Conservation (phyloP, 192 early-diverging fungal genomes). For the Mycoemilia scoparia region DNA sequence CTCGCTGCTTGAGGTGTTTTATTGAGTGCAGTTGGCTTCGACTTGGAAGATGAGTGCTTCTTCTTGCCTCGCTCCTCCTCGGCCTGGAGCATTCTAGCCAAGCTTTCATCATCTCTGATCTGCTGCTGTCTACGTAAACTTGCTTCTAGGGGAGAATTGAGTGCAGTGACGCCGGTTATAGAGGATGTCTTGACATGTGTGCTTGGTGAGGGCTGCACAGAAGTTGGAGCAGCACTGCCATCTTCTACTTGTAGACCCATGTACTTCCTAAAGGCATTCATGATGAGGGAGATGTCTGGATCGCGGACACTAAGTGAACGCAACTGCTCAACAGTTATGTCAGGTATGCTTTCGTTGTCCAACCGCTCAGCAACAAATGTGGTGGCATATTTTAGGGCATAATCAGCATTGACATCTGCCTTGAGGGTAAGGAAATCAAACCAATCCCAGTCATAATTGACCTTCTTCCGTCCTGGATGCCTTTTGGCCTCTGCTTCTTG, state of each 20-base stretch:
- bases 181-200: constrained; percentile 19
- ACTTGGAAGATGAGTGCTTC: constrained; percentile 1
- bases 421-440: constrained; percentile 72
- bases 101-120: constrained; percentile 57
- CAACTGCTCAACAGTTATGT: constrained; percentile 56
- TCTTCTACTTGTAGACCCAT: constrained; percentile 20
- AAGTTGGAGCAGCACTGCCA: neutral
- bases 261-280: constrained; percentile 31
- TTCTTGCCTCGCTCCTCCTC: constrained; percentile 24
- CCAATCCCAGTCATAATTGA: constrained; percentile 81
- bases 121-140: constrained; percentile 31
- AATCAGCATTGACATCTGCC: constrained; percentile 48
- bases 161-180: constrained; percentile 16
- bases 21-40: neutral
- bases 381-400: constrained; percentile 62
- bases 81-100: constrained; percentile 69
- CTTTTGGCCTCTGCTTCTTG: constrained; percentile 26
- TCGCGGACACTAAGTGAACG: constrained; percentile 66
- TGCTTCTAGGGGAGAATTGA: constrained; percentile 23
- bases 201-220: neutral
- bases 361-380: constrained; percentile 75
- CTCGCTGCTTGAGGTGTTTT: neutral
- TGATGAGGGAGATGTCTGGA: constrained; percentile 62
- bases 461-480: constrained; percentile 11
- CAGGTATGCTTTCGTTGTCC: constrained; percentile 58